phyloP scores from a whole-genome alignment of 306 rosid species.

The Rosa multiflora region DNA sequence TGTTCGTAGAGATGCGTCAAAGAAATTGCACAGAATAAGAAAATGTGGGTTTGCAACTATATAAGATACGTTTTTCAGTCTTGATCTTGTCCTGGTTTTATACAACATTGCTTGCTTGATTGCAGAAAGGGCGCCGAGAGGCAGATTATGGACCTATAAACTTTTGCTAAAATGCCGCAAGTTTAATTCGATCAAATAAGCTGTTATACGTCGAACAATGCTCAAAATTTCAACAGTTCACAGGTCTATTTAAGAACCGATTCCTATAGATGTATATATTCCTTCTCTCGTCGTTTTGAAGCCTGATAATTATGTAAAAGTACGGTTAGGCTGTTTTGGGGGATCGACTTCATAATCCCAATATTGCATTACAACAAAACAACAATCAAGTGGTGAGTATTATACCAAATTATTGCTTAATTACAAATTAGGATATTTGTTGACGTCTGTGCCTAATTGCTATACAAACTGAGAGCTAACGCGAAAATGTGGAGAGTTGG shows the following conservation, averaged over 20 bases:
- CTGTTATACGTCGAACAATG: background rate
- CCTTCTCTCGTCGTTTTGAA: background rate
- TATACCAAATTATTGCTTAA: background rate
- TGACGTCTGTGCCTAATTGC: background rate
- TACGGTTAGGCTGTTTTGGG: background rate
- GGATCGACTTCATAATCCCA: background rate
- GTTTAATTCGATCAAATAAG: background rate
- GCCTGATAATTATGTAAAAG: background rate
- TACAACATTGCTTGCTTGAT: background rate
- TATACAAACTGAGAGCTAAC: background rate
- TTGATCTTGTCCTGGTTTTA: too few species aligned
- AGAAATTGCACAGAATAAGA: too few species aligned
- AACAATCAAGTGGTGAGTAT: constrained; percentile 1
- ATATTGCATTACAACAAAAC: background rate
- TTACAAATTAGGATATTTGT: background rate
- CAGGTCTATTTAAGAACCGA: too few species aligned
- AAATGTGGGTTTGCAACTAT: background rate
- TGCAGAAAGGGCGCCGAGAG: background rate
- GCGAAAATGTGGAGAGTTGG: constrained; percentile 1
- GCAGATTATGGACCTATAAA: background rate
- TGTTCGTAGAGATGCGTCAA: too few species aligned
- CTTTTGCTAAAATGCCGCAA: background rate
- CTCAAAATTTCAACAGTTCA: too few species aligned
- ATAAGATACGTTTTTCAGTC: too few species aligned
- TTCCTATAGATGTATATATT: too few species aligned